Evolutionary conservation across 805 yeast species (phyloP), one percentile per base, ranked within the genome.

Genomic region (Candida quercuum): DNA sequence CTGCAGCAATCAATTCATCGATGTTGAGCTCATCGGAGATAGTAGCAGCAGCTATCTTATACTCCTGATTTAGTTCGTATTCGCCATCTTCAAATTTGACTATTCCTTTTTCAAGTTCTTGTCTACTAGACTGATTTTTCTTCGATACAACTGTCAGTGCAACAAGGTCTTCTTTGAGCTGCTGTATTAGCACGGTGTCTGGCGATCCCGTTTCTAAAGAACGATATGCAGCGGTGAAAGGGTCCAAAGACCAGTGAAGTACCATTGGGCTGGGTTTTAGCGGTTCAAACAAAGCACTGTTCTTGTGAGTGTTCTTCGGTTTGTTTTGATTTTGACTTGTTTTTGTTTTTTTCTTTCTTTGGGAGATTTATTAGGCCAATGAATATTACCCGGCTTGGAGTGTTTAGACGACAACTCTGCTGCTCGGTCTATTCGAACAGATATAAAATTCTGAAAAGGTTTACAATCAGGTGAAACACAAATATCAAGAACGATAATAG

Each of bases 1-100:
- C 85, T 1, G 94, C 93, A 2, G 86, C 73, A 3, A 74, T 66
- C 21, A 84, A 36, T 56, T 91, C 97, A 58, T 91, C 95, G 36
- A 91, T 64, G 35, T 84, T 67, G 36, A 91, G 66, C 27, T 77
- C 78, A 45, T 78, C 85, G 0, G 89, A 64, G 14, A 83, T 52
- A 18, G 67, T 65, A 5, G 78, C 65, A 1, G 87, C 72, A 4
- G 73, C 67, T 36, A 76, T 69, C 28, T 82, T 67, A 48, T 87
- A 89, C 27, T 76, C 74, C 33, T 74, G 66, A 52, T 84, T 86
- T 23, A 89, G 58, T 41, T 73, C 72, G 48, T 73, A 81, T 12
- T 70, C 72, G 18, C 80, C 81, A 49, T 71, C 78, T 15, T 68
- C 61, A 23, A 88, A 64, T 9, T 54, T 55, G 6, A 80, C 54